Conservation (phyloP, 1,284 basidiomycete genomes). For the Stereum hirsutum region DNA sequence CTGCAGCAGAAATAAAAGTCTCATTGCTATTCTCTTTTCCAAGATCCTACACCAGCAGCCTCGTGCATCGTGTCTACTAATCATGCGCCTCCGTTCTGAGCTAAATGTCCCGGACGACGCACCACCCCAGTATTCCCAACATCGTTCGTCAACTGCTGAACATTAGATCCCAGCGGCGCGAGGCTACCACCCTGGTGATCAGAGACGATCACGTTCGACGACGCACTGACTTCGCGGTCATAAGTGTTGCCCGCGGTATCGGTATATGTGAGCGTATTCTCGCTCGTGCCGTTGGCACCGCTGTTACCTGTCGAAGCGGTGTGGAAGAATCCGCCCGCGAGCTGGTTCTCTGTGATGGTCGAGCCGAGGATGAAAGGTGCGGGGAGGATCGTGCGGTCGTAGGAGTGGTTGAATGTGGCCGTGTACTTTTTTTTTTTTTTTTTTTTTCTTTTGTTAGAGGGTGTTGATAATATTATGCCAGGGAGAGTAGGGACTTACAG, state of each 20-base stretch:
- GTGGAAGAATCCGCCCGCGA: conserved; percentile 49
- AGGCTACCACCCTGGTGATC: conserved; percentile 52
- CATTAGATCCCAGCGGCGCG: too few relatives aligned
- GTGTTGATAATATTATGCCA: neutral
- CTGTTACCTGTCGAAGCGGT: conserved; percentile 35
- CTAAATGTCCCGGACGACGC: too few relatives aligned
- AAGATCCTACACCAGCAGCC: too few relatives aligned
- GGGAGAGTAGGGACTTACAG: conserved; percentile 32
- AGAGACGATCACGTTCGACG: conserved; percentile 49
- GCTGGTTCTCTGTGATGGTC: conserved; percentile 48
- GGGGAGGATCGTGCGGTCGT: conserved; percentile 47
- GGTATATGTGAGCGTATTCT: conserved; percentile 55
- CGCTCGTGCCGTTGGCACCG: conserved; percentile 55
- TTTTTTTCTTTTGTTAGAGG: too few relatives aligned
- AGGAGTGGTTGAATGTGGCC: conserved; percentile 57
- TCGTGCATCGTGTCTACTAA: too few relatives aligned
- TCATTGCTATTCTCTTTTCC: too few relatives aligned
- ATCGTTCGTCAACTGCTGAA: too few relatives aligned
- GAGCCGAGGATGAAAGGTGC: conserved; percentile 50
- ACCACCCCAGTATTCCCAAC: too few relatives aligned
- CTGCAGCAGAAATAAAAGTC: too few relatives aligned
- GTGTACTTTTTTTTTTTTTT: too few relatives aligned
- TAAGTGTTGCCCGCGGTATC: conserved; percentile 58
- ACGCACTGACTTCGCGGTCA: conserved; percentile 48
- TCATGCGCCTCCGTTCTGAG: too few relatives aligned